Evolutionary conservation across 75 land plant species (phyloP), one percentile per base, ranked within the genome.

Genomic region (Cunninghamia lanceolata): DNA sequence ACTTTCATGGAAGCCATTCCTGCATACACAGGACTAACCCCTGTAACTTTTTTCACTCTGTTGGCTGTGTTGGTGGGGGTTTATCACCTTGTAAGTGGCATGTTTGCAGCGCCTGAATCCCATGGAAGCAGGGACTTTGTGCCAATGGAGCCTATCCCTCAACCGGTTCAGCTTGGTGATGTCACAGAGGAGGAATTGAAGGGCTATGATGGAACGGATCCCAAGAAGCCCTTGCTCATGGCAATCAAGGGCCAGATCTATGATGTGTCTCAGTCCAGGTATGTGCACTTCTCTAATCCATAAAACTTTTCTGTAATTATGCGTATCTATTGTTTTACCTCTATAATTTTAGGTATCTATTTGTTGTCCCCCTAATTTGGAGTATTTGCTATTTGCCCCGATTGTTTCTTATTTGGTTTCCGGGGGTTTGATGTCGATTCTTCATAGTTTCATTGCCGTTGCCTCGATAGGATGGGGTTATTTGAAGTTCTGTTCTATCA

Each of bases 181-280:
- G 87, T 97, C 59, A 86, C 95, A 3, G 94, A 90, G 52, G 96
- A 95, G 78, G 98, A 96, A 90, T 88, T 97, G 30, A 90, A 78
- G 68, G 86, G 50, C 14, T 97, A 94, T 53, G 98, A 97, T 80
- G 99, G 99, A 9, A 73, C 95, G 30, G 99, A 97, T 82, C 87
- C 91, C 43, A 90, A 89, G 85, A 96, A 94, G 89, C 98, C 98
- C 28, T 85, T 97, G 74, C 94, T 97, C 74, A 97, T 96, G 98
- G 98, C 99, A 42, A 97, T 97, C 92, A 96, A 94, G 89, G 93
- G 93, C 45, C 96, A 97, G 91, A 94, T 97, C 93, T 97, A 97
- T 66, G 99, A 97, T 76, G 99, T 97, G 42, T 93, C 96, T 19
- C 93, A 90, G 85, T 93, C 98, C 92, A 96, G 98, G 99, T 97